phyloP scores from a whole-genome alignment of 208 protist species.

The Leishmania amazonensis region DNA sequence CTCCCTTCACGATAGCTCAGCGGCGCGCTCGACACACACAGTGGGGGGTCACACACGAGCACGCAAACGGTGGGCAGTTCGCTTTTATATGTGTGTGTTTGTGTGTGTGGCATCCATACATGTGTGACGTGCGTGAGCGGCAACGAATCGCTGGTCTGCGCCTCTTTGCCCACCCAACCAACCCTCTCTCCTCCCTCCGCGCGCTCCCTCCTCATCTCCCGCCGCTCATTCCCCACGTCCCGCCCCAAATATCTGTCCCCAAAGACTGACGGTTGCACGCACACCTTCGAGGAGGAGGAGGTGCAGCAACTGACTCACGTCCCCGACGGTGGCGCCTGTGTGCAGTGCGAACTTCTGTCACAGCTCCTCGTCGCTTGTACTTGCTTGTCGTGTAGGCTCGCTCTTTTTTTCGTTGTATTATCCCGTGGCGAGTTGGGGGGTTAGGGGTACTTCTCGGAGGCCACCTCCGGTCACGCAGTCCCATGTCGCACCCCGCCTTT shows the following conservation, averaged over 20 bases:
- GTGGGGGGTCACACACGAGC: background rate
- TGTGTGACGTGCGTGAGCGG: background rate
- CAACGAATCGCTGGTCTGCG: background rate
- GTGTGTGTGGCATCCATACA: background rate
- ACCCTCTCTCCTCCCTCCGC: no score
- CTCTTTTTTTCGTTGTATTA: background rate
- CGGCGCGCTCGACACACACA: background rate
- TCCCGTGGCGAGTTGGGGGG: no score
- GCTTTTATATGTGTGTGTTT: background rate
- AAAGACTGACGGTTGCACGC: background rate
- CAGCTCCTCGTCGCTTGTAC: background rate
- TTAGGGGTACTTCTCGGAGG: background rate
- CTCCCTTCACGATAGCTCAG: background rate
- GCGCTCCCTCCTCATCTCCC: background rate
- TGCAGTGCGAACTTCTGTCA: background rate
- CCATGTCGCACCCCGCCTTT: background rate
- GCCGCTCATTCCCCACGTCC: background rate
- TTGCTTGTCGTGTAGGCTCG: background rate
- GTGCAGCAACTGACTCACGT: background rate
- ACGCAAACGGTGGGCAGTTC: background rate
- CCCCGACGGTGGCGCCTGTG: background rate
- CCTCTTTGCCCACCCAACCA: background rate
- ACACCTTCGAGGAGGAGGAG: background rate
- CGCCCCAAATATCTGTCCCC: background rate
- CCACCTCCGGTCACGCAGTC: background rate